phyloP scores from a whole-genome alignment of 768 basidiomycete genomes.

The Myochromella boudieri region DNA sequence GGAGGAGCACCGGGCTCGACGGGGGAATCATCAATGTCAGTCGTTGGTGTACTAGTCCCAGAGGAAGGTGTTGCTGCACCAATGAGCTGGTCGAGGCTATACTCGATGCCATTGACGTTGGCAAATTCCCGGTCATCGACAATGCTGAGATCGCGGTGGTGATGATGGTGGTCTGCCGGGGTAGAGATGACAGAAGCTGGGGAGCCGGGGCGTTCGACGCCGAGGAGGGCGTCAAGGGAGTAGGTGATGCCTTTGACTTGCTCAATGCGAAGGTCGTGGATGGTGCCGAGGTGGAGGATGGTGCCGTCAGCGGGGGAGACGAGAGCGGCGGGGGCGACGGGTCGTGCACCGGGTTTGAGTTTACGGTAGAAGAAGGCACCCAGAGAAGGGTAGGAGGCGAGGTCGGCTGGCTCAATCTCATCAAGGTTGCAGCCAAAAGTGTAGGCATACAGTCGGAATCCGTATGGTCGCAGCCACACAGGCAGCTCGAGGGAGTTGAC shows the following conservation, averaged over 20 bases:
- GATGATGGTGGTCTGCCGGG: slow-evolving; percentile 36
- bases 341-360: slow-evolving; percentile 78
- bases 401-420: slow-evolving; percentile 80
- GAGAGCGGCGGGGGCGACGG: slow-evolving; percentile 72
- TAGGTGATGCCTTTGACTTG: slow-evolving; percentile 99
- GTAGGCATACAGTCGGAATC: slow-evolving; percentile 80
- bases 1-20: slow-evolving; percentile 29
- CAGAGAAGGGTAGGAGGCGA: slow-evolving; percentile 79
- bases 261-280: slow-evolving; percentile 78
- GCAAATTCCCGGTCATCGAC: slow-evolving; percentile 92
- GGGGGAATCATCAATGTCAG: slow-evolving; percentile 16
- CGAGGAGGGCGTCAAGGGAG: slow-evolving; percentile 90
- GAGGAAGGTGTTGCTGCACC: slow-evolving; percentile 36
- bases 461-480: slow-evolving; percentile 91
- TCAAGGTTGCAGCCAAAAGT: slow-evolving; percentile 94
- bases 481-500: slow-evolving; percentile 92
- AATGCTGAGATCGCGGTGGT: slow-evolving; percentile 51
- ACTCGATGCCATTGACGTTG: slow-evolving; percentile 95
- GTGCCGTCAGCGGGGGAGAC: slow-evolving; percentile 95
- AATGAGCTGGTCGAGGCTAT: slow-evolving; percentile 88
- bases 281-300: slow-evolving; percentile 88
- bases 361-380: slow-evolving; percentile 95
- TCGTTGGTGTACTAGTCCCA: slow-evolving; percentile 36
- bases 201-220: slow-evolving; percentile 58
- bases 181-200: slow-evolving; percentile 41